Conservation (phyloP, 2,329 filamentous ascomycete species). For the Pseudopyricularia javanii region DNA sequence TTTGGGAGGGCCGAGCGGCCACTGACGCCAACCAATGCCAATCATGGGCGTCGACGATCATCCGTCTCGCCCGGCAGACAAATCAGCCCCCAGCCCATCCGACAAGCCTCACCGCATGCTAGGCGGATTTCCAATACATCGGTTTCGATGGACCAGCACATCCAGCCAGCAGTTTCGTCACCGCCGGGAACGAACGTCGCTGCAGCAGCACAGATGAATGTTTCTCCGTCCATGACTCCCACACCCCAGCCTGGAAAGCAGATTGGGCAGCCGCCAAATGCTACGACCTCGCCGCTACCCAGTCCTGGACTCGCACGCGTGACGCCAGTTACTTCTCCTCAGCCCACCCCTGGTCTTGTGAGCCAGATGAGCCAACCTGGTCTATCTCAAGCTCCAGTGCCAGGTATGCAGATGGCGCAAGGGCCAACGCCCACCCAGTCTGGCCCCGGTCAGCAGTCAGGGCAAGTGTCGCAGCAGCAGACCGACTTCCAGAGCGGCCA, state of each 20-base stretch:
- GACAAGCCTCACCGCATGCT: background rate
- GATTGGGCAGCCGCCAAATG: background rate
- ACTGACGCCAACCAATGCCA: background rate
- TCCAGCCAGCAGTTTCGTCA: background rate
- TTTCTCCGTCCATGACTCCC: background rate
- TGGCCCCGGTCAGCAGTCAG: background rate
- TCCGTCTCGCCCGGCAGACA: constrained; percentile 2
- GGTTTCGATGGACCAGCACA: background rate
- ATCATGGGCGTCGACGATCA: background rate
- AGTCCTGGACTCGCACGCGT: background rate
- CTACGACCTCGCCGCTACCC: background rate
- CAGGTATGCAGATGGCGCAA: background rate
- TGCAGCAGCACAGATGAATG: background rate
- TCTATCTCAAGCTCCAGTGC: background rate
- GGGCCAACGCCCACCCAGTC: background rate
- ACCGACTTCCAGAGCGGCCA: background rate
- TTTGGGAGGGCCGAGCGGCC: background rate
- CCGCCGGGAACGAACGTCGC: background rate
- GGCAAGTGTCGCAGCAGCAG: background rate
- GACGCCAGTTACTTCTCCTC: background rate
- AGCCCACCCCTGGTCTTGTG: background rate
- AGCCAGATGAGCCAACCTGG: background rate
- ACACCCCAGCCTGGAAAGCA: background rate
- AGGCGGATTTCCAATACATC: constrained; percentile 3
- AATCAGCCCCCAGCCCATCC: constrained; percentile 2